These are phyloP conservation scores for Glycine tomentella DNA, from an alignment of 306 rosid genomes.

Conservation along the genomic window DNA sequence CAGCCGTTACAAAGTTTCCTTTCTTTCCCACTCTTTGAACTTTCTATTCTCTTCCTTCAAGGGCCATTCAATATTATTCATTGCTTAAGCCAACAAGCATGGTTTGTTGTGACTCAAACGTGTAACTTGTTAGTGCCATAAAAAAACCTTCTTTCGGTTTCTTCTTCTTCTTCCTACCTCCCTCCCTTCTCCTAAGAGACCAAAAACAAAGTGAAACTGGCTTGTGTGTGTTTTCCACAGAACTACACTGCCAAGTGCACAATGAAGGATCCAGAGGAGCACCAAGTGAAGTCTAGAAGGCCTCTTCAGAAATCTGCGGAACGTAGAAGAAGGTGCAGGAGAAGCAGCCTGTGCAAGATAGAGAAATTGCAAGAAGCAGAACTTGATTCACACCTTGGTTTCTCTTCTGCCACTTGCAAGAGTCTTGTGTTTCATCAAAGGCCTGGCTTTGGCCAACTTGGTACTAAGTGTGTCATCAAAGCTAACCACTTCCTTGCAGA, in stretches of 20 bases:
- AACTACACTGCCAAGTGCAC: constrained; percentile 10
- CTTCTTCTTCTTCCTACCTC: background rate
- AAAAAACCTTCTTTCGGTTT: background rate
- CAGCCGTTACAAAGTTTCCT: constrained; percentile 54
- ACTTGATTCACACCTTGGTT: constrained; percentile 26
- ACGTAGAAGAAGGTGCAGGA: constrained; percentile 50
- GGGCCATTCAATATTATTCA: background rate
- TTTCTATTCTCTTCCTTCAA: constrained; percentile 19
- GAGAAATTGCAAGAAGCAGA: constrained; percentile 46
- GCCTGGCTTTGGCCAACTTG: constrained; percentile 62
- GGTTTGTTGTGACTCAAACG: constrained; percentile 34
- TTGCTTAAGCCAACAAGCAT: background rate
- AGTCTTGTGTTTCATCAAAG: constrained; percentile 53
- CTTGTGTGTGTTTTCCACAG: constrained; percentile 40
- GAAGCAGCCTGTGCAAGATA: constrained; percentile 40
- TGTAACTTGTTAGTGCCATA: constrained; percentile 24
- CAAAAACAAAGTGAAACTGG: constrained; percentile 3
- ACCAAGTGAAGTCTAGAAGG: constrained; percentile 45
- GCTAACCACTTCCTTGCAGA: constrained; percentile 46
- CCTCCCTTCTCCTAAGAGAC: background rate
- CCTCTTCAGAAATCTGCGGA: constrained; percentile 44
- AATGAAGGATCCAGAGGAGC: constrained; percentile 56
- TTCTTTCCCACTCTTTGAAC: constrained; percentile 42
- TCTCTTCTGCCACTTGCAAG: constrained; percentile 48
- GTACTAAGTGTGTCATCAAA: constrained; percentile 43